phyloP scores from a whole-genome alignment of 2,329 filamentous ascomycete species.

The Calycina herbarum region DNA sequence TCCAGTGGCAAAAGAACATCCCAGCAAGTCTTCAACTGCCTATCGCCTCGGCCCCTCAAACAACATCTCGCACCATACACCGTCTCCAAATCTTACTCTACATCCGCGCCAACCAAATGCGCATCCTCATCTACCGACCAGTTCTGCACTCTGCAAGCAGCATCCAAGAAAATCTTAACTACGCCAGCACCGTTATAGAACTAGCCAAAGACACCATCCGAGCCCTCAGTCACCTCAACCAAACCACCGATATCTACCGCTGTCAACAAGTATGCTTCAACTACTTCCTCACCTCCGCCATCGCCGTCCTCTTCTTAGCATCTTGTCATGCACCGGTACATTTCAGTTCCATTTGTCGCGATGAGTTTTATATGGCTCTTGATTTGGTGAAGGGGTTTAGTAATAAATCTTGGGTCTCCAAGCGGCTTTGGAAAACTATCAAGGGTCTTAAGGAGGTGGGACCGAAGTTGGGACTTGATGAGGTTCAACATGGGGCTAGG shows the following conservation, averaged over 20 bases:
- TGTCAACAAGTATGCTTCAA: slow-evolving; percentile 76
- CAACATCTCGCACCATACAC: slow-evolving; percentile 50
- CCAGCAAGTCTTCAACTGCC: slow-evolving; percentile 61
- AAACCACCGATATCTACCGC: slow-evolving; percentile 69
- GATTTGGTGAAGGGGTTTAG: slow-evolving; percentile 73
- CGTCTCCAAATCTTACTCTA: slow-evolving; percentile 83
- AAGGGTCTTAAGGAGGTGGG: slow-evolving; percentile 69
- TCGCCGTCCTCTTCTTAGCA: slow-evolving; percentile 75
- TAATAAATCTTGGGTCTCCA: slow-evolving; percentile 68
- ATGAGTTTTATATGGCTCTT: slow-evolving; percentile 78
- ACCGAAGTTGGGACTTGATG: slow-evolving; percentile 57
- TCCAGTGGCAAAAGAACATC: slow-evolving; percentile 82
- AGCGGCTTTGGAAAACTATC: slow-evolving; percentile 70
- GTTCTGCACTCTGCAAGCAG: slow-evolving; percentile 81
- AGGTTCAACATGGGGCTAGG: not conserved
- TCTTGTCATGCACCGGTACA: slow-evolving; percentile 72
- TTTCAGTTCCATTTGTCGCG: slow-evolving; percentile 67
- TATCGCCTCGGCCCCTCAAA: slow-evolving; percentile 44
- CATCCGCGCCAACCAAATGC: slow-evolving; percentile 84
- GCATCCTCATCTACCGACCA: slow-evolving; percentile 84
- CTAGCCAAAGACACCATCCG: slow-evolving; percentile 76
- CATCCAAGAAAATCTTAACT: slow-evolving; percentile 72
- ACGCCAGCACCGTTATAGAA: slow-evolving; percentile 73
- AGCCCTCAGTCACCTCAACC: slow-evolving; percentile 69
- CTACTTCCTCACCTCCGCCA: slow-evolving; percentile 73